Evolutionary conservation across 148 eudicot genomes (phyloP).

Genomic region (Silene latifolia): DNA sequence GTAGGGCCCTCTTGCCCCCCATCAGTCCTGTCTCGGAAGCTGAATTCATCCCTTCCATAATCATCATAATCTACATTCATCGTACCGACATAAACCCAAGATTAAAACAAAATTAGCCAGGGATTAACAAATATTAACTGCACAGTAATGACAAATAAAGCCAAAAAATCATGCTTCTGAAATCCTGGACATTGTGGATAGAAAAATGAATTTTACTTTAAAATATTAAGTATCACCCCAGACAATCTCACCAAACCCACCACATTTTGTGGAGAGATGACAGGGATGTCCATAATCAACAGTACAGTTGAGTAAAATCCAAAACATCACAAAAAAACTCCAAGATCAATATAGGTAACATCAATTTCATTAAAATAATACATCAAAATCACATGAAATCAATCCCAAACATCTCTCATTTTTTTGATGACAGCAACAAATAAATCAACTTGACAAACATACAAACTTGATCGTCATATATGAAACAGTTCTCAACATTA

Average conservation of each 20-base stretch:
- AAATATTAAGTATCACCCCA: neutral
- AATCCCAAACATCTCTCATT: neutral
- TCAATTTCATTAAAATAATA: neutral
- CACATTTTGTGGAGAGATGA: slow-evolving; percentile 21
- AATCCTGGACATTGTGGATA: slow-evolving; percentile 23
- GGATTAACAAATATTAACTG: neutral
- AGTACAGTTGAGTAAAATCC: slow-evolving; percentile 4
- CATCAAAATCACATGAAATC: slow-evolving; percentile 13
- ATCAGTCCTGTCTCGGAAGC: slow-evolving; percentile 57
- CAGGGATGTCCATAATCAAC: slow-evolving; percentile 9
- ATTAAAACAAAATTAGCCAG: neutral
- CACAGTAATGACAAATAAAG: slow-evolving; percentile 13
- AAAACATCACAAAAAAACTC: slow-evolving; percentile 14
- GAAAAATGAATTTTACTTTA: neutral
- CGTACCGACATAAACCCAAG: neutral
- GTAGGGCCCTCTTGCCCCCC: slow-evolving; percentile 54
- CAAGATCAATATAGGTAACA: slow-evolving; percentile 10
- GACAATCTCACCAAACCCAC: slow-evolving; percentile 21
- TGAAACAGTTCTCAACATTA: too few relatives aligned
- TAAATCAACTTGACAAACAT: neutral
- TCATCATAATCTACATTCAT: slow-evolving; percentile 65
- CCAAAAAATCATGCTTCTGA: slow-evolving; percentile 29
- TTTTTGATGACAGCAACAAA: neutral
- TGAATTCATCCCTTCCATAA: slow-evolving; percentile 74
- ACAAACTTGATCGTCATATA: neutral